These are phyloP conservation scores for Plantago coronopus DNA, from an alignment of 305 asterid genomes.

Conservation along the genomic window DNA sequence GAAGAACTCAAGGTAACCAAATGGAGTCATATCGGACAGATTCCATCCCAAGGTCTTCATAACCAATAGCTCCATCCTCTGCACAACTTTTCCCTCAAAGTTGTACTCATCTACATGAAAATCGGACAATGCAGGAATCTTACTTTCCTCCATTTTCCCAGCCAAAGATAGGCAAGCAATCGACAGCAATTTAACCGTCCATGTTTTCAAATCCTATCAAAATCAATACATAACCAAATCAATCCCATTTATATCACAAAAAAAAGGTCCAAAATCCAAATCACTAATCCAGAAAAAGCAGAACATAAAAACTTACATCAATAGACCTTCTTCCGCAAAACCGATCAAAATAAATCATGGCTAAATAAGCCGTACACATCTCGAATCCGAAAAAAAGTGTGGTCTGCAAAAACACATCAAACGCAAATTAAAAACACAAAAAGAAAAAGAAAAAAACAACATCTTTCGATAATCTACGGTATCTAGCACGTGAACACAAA, in stretches of 20 bases:
- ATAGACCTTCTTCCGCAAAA: slow-evolving; percentile 37
- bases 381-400: slow-evolving; percentile 43
- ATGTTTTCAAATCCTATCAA: slow-evolving; percentile 37
- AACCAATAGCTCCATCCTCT: slow-evolving; percentile 47
- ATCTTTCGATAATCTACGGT: not conserved
- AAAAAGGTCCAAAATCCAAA: not conserved
- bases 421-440: no score
- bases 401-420: slow-evolving; percentile 28
- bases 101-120: slow-evolving; percentile 34
- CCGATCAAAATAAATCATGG: slow-evolving; percentile 46
- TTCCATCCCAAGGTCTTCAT: slow-evolving; percentile 49
- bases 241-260: not conserved
- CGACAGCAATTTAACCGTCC: slow-evolving; percentile 49
- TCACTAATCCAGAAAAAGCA: not conserved
- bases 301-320: slow-evolving; percentile 30
- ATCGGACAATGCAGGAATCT: slow-evolving; percentile 37
- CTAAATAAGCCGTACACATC: slow-evolving; percentile 42
- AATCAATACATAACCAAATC: slow-evolving; percentile 8
- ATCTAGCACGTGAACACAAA: not conserved
- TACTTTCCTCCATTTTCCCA: slow-evolving; percentile 54
- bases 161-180: slow-evolving; percentile 58
- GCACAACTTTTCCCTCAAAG: slow-evolving; percentile 34
- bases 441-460: no score
- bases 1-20: slow-evolving; percentile 41
- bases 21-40: slow-evolving; percentile 43